These are phyloP conservation scores for Populus euphratica DNA, from an alignment of 345 rosid species.

Conservation along the genomic window DNA sequence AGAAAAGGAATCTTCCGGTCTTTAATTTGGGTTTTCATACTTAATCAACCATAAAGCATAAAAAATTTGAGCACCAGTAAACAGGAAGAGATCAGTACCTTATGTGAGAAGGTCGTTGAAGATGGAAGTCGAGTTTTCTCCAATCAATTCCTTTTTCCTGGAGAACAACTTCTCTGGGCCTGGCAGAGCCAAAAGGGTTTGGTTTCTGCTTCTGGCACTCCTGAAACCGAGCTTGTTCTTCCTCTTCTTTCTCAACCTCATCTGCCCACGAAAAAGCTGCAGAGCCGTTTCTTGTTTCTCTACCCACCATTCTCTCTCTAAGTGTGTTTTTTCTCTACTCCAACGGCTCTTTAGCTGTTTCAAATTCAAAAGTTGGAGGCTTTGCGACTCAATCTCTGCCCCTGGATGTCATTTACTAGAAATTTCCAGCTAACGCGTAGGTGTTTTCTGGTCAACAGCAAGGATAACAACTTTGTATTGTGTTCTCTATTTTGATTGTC, in stretches of 20 bases:
- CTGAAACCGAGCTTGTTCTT: slow-evolving; percentile 6
- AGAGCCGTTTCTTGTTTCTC: background rate
- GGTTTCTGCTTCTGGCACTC: slow-evolving; percentile 15
- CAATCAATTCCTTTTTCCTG: slow-evolving; percentile 26
- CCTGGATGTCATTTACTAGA: background rate
- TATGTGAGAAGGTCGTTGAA: background rate
- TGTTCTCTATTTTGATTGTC: no score
- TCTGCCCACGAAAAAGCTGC: slow-evolving; percentile 25
- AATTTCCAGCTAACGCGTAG: background rate
- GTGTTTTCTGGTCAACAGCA: background rate
- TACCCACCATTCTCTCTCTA: slow-evolving; percentile 14
- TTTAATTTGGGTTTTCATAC: no score
- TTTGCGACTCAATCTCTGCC: background rate
- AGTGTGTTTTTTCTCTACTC: background rate
- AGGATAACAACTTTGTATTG: background rate
- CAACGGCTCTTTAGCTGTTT: slow-evolving; percentile 21
- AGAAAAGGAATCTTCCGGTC: background rate
- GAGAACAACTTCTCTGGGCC: slow-evolving; percentile 31
- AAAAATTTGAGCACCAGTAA: background rate
- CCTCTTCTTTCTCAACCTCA: slow-evolving; percentile 29
- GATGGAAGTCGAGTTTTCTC: slow-evolving; percentile 15
- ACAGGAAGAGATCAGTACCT: slow-evolving; percentile 7
- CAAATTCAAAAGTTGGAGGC: slow-evolving; percentile 7
- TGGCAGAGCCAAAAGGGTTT: slow-evolving; percentile 31
- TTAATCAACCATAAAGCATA: background rate